Conservation (phyloP, 148 eudicot genomes). For the Selenicereus undatus region DNA sequence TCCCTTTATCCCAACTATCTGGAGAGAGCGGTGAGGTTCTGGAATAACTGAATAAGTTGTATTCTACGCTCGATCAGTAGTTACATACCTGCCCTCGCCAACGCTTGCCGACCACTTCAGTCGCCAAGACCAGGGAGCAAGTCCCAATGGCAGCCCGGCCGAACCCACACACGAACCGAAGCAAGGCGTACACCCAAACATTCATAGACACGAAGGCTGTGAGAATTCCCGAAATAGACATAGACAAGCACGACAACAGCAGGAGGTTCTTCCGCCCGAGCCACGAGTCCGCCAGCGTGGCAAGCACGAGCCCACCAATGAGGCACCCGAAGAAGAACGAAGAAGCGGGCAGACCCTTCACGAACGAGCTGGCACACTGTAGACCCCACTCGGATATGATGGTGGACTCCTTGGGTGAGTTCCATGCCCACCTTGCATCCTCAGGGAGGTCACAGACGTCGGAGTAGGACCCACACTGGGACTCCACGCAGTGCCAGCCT, state of each 20-base stretch:
- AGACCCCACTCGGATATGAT: slow-evolving; percentile 60
- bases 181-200: slow-evolving; percentile 45
- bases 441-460: slow-evolving; percentile 31
- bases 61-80: too few species aligned
- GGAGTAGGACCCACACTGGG: slow-evolving; percentile 15
- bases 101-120: slow-evolving; percentile 60
- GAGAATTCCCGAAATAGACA: slow-evolving; percentile 47
- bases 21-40: too few species aligned
- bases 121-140: slow-evolving; percentile 58
- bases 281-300: slow-evolving; percentile 59
- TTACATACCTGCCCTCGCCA: slow-evolving; percentile 45
- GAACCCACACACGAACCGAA: slow-evolving; percentile 48
- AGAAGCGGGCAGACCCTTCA: slow-evolving; percentile 61
- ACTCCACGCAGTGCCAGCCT: slow-evolving; percentile 38
- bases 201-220: slow-evolving; percentile 38
- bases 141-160: slow-evolving; percentile 58
- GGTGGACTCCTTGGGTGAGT: slow-evolving; percentile 33
- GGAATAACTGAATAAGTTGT: too few species aligned
- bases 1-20: too few species aligned
- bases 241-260: slow-evolving; percentile 36
- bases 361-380: slow-evolving; percentile 42
- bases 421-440: slow-evolving; percentile 44
- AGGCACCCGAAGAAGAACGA: slow-evolving; percentile 61
- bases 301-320: slow-evolving; percentile 44
- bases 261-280: slow-evolving; percentile 60